Evolutionary conservation across 306 rosid species (phyloP).

Genomic region (Sicyos baderoa): DNA sequence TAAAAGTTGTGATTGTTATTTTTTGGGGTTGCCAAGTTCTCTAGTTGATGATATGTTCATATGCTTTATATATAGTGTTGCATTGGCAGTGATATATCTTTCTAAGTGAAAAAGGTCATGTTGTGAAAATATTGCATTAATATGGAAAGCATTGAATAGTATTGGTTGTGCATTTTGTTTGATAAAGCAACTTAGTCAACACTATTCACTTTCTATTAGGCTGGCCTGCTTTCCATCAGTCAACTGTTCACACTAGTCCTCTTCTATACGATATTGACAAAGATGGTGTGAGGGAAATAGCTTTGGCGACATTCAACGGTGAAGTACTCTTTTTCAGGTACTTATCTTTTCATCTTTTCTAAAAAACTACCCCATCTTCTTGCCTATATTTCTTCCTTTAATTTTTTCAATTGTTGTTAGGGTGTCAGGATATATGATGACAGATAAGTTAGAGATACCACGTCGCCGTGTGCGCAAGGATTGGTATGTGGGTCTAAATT

Average conservation of each 20-base stretch:
- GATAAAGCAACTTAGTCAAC: background rate
- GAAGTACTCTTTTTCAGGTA: slow-evolving; percentile 98
- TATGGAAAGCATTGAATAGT: background rate
- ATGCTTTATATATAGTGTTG: background rate
- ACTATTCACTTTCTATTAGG: slow-evolving; percentile 46
- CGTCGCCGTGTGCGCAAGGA: slow-evolving; percentile 75
- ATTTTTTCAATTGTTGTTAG: slow-evolving; percentile 31
- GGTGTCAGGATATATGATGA: slow-evolving; percentile 92
- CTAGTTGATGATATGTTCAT: background rate
- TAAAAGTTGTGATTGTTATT: slow-evolving; percentile 18
- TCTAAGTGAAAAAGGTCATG: background rate
- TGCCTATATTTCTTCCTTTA: background rate
- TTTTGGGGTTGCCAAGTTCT: slow-evolving; percentile 1
- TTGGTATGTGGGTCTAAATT: slow-evolving; percentile 66
- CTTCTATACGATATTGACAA: slow-evolving; percentile 90
- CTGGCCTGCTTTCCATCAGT: slow-evolving; percentile 99
- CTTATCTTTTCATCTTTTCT: slow-evolving; percentile 13
- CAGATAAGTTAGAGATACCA: slow-evolving; percentile 79
- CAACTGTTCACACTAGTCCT: slow-evolving; percentile 95
- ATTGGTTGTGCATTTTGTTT: background rate
- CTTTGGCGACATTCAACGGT: slow-evolving; percentile 92
- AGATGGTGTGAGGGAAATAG: slow-evolving; percentile 95
- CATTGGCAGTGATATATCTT: background rate
- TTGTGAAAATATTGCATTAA: background rate
- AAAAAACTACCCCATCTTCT: background rate